A percentile compares a stretch with the other conserved stretches of the same genome.
phyloP scores from a whole-genome alignment of 768 basidiomycete species.

The Termitomyces sp. region DNA sequence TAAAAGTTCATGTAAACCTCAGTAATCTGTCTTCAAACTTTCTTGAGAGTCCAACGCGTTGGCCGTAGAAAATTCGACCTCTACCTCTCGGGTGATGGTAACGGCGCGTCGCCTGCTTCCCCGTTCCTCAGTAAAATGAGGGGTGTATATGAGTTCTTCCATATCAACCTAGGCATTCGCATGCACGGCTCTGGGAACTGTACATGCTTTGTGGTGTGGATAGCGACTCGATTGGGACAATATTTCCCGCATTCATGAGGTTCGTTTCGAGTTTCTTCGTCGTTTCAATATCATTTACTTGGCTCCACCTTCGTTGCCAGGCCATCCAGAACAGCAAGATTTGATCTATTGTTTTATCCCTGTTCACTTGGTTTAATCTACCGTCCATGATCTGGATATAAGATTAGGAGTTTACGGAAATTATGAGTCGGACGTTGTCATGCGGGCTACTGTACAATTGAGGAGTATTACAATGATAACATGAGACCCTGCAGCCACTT shows the following conservation, averaged over 20 bases:
- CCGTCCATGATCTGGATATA: not conserved
- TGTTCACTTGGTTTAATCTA: conserved; percentile 31
- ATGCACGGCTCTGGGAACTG: conserved; percentile 80
- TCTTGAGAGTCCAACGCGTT: too few species aligned
- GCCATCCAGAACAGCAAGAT: conserved; percentile 53
- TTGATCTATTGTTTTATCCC: conserved; percentile 45
- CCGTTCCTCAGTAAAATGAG: conserved; percentile 57
- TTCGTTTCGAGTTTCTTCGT: conserved; percentile 17
- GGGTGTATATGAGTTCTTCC: conserved; percentile 64
- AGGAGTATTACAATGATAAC: not conserved
- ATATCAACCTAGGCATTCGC: conserved; percentile 56
- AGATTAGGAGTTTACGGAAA: not conserved
- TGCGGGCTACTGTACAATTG: conserved; percentile 8
- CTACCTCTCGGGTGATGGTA: conserved; percentile 50
- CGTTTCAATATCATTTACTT: not conserved
- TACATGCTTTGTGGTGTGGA: conserved; percentile 36
- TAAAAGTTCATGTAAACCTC: too few species aligned
- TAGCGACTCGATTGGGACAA: conserved; percentile 64
- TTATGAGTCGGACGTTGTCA: not conserved
- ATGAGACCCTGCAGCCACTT: not conserved
- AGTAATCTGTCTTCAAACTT: too few species aligned
- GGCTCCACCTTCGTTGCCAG: conserved; percentile 9
- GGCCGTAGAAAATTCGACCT: too few species aligned
- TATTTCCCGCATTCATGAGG: conserved; percentile 71
- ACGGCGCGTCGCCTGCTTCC: conserved; percentile 63